These are phyloP conservation scores for Paecilomyces niveus DNA, from an alignment of 2,329 filamentous ascomycete species.

Conservation along the genomic window DNA sequence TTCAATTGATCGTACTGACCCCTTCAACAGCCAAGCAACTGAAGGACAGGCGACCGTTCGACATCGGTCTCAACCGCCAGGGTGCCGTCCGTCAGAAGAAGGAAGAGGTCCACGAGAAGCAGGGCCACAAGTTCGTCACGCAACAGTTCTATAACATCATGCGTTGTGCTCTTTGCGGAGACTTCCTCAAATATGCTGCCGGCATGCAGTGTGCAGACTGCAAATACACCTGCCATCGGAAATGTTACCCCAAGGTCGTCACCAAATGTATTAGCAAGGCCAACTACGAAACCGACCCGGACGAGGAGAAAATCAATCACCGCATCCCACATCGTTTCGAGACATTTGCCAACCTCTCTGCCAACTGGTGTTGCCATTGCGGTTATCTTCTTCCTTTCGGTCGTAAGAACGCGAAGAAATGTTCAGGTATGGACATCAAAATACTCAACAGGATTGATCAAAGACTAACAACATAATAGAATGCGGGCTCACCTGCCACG, in stretches of 20 bases:
- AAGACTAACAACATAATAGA: constrained; percentile 46
- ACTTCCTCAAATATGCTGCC: constrained; percentile 96
- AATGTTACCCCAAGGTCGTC: constrained; percentile 93
- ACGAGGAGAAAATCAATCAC: constrained; percentile 99
- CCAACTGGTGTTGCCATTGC: constrained; percentile 99
- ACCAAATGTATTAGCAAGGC: constrained; percentile 99
- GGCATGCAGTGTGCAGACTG: constrained; percentile 99
- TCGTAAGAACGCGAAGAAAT: constrained; percentile 90
- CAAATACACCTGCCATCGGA: constrained; percentile 98
- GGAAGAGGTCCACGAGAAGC: constrained; percentile 97
- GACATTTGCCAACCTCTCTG: constrained; percentile 93
- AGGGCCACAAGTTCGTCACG: constrained; percentile 97
- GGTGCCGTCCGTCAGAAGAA: constrained; percentile 96
- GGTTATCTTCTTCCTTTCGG: constrained; percentile 93
- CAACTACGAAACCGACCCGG: constrained; percentile 94
- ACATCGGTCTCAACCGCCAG: constrained; percentile 86
- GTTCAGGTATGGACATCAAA: constrained; percentile 55
- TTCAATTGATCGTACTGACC: not conserved
- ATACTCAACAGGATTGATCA: not conserved
- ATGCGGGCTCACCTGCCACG: constrained; percentile 86
- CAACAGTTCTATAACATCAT: constrained; percentile 99
- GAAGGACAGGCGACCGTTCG: constrained; percentile 73
- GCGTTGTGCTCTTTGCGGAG: constrained; percentile 94
- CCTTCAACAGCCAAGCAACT: constrained; percentile 64
- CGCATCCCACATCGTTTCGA: constrained; percentile 96